phyloP scores from a whole-genome alignment of 768 basidiomycete species.

The Megacollybia marginata region DNA sequence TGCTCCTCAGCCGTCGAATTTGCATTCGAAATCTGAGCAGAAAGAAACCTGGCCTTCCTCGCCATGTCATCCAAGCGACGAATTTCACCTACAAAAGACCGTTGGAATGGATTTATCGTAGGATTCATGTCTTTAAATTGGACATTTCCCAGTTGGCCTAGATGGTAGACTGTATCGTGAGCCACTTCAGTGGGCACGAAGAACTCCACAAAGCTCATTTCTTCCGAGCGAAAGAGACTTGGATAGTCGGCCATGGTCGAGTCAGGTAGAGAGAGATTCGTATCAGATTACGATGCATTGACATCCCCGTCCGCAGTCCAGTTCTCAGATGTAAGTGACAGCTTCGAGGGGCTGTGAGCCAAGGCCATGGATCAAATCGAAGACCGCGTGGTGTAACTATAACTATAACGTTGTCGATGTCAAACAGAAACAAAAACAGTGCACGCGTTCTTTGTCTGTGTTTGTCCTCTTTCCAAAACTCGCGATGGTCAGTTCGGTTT shows the following conservation, averaged over 20 bases:
- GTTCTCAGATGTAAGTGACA: too few species aligned
- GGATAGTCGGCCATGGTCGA: constrained; percentile 48
- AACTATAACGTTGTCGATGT: too few species aligned
- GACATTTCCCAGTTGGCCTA: constrained; percentile 91
- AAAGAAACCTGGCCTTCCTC: constrained; percentile 87
- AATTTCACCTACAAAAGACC: constrained; percentile 95
- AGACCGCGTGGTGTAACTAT: too few species aligned
- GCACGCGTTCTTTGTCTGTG: too few species aligned
- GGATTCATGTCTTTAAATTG: constrained; percentile 96
- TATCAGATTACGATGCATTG: too few species aligned
- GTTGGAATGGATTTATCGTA: constrained; percentile 93
- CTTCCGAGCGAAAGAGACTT: constrained; percentile 83
- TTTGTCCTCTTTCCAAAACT: too few species aligned
- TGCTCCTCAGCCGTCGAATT: constrained; percentile 34
- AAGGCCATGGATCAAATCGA: too few species aligned
- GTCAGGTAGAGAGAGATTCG: too few species aligned
- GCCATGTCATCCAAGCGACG: constrained; percentile 95
- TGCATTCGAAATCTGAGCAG: constrained; percentile 67
- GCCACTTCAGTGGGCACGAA: constrained; percentile 96
- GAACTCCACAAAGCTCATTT: constrained; percentile 96
- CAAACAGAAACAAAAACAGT: too few species aligned
- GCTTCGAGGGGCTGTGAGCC: too few species aligned
- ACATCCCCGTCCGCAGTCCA: too few species aligned
- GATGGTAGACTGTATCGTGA: constrained; percentile 91
- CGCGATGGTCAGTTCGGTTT: too few species aligned